A percentile compares a stretch with the other conserved stretches of the same genome.
Evolutionary conservation across 345 rosid genomes (phyloP).

Genomic region (Gossypium raimondii): DNA sequence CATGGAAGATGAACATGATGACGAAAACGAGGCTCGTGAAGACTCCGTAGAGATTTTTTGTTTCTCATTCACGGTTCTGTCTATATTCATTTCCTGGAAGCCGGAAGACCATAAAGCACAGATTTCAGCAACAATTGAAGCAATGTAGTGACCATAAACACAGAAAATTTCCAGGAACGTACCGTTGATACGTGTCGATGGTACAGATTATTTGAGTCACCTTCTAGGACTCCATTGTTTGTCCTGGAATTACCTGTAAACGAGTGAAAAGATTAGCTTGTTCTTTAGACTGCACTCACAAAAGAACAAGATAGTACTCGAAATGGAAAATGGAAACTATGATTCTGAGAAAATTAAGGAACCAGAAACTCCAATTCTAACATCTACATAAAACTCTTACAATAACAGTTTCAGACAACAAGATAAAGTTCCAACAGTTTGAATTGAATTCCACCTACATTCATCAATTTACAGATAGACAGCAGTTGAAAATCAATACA

Average conservation of each 20-base stretch:
- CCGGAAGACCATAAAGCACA: conserved; percentile 16
- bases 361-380: background rate
- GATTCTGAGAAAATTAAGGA: background rate
- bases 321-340: background rate
- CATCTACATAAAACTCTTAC: conserved; percentile 6
- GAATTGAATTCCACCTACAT: conserved; percentile 8
- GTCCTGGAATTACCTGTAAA: background rate
- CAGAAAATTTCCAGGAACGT: background rate
- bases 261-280: background rate
- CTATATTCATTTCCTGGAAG: conserved; percentile 50
- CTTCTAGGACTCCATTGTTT: background rate
- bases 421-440: background rate
- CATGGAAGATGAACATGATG: conserved; percentile 80
- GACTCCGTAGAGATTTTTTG: conserved; percentile 74
- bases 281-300: background rate
- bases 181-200: background rate
- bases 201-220: background rate
- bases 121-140: background rate
- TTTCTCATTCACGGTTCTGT: conserved; percentile 51
- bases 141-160: background rate
- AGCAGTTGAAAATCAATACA: conserved; percentile 6
- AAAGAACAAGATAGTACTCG: too few relatives aligned
- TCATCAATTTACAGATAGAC: conserved; percentile 7
- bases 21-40: conserved; percentile 75
- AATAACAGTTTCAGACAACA: background rate